Percentiles rank a stretch among this genome's conserved stretches.
Evolutionary conservation across 495 filamentous ascomycete genomes (phyloP).

Genomic region (Daldinia concentrica): DNA sequence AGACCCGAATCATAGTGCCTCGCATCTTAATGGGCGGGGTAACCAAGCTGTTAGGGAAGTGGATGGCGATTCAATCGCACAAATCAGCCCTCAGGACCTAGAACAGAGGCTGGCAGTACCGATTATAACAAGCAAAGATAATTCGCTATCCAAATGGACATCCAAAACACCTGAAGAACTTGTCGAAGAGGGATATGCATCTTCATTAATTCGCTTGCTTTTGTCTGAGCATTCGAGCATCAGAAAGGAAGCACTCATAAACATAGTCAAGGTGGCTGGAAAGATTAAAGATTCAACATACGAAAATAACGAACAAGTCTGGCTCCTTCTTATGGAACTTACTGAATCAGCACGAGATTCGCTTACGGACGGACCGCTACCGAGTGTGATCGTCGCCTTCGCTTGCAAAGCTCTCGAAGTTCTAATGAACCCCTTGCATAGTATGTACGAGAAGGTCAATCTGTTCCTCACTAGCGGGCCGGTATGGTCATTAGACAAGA

Average conservation of each 20-base stretch:
- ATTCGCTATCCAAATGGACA: slow-evolving; percentile 72
- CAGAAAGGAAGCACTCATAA: slow-evolving; percentile 76
- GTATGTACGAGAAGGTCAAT: slow-evolving; percentile 88
- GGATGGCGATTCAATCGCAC: slow-evolving; percentile 1
- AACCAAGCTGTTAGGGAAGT: not conserved
- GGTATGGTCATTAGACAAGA: slow-evolving; percentile 73
- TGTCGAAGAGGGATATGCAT: slow-evolving; percentile 74
- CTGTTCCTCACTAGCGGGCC: slow-evolving; percentile 80
- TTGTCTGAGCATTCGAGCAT: slow-evolving; percentile 77
- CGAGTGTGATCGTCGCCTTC: slow-evolving; percentile 77
- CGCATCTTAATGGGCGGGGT: not conserved
- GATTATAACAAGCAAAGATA: slow-evolving; percentile 58
- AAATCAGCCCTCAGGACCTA: slow-evolving; percentile 41
- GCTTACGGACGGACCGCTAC: slow-evolving; percentile 67
- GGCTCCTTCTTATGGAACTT: slow-evolving; percentile 79
- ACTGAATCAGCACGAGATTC: slow-evolving; percentile 71
- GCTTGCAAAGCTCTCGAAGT: slow-evolving; percentile 73
- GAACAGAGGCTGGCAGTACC: slow-evolving; percentile 49
- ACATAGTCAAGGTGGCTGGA: slow-evolving; percentile 68
- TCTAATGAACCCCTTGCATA: slow-evolving; percentile 78
- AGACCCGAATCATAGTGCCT: not conserved
- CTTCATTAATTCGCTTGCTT: slow-evolving; percentile 75
- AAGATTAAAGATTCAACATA: slow-evolving; percentile 76
- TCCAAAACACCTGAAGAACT: slow-evolving; percentile 77
- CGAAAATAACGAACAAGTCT: slow-evolving; percentile 77